phyloP scores from a whole-genome alignment of 2,329 filamentous ascomycete genomes.

The Herpotrichia juniperi region DNA sequence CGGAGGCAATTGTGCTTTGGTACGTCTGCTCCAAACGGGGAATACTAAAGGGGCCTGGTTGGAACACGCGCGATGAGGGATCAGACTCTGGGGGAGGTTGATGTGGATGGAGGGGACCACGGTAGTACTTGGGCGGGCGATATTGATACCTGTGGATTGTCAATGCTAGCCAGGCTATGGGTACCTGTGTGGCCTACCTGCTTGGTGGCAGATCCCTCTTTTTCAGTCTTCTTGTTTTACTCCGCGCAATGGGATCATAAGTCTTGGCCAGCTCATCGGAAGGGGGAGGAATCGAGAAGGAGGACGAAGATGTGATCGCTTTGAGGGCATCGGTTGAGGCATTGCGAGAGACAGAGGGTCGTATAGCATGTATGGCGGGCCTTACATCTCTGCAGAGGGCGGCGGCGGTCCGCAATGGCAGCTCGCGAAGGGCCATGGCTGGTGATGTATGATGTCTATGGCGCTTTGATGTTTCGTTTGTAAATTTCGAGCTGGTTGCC shows the following conservation, averaged over 20 bases:
- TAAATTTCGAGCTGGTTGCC: neutral
- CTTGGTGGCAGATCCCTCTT: conserved; percentile 55
- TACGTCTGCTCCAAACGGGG: conserved; percentile 91
- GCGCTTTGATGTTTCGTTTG: neutral
- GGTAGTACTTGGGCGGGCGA: conserved; percentile 91
- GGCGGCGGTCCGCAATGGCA: conserved; percentile 37
- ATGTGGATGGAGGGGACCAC: conserved; percentile 90
- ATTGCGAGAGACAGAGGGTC: conserved; percentile 50
- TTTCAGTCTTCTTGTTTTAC: conserved; percentile 50
- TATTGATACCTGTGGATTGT: conserved; percentile 79
- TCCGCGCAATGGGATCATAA: conserved; percentile 57
- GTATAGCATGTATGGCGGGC: conserved; percentile 25
- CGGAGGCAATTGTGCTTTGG: conserved; percentile 81
- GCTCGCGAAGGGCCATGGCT: conserved; percentile 45
- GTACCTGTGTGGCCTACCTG: conserved; percentile 51
- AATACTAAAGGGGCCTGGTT: conserved; percentile 87
- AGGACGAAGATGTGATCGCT: conserved; percentile 57
- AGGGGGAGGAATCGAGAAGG: conserved; percentile 47
- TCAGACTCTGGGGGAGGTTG: conserved; percentile 88
- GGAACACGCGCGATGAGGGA: conserved; percentile 84
- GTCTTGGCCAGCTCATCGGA: conserved; percentile 50
- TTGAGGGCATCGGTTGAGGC: conserved; percentile 51
- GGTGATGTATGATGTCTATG: neutral
- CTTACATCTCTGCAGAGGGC: conserved; percentile 31
- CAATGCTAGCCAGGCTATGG: conserved; percentile 5